Evolutionary conservation across 305 asterid species (phyloP).

Genomic region (Fraxinus sp.): DNA sequence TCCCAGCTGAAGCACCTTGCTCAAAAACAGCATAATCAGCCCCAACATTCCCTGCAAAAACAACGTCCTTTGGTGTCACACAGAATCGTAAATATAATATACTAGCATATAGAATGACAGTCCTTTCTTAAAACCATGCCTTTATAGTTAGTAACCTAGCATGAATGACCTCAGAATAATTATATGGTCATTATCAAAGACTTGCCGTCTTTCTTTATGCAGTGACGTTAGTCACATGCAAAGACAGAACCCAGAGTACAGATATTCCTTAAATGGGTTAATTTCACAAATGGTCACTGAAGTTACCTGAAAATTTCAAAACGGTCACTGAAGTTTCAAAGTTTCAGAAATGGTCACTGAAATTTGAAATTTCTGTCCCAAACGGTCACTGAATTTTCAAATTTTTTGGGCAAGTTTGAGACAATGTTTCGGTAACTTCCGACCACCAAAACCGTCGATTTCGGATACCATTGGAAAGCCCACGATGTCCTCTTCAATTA

Average conservation of each 20-base stretch:
- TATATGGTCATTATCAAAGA: neutral
- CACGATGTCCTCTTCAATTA: too few relatives aligned
- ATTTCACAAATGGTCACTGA: too few relatives aligned
- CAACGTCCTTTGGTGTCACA: neutral
- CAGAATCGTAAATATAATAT: neutral
- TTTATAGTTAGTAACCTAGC: neutral
- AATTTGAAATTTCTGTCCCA: too few relatives aligned
- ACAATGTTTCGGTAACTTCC: too few relatives aligned
- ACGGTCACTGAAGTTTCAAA: too few relatives aligned
- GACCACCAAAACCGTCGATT: too few relatives aligned
- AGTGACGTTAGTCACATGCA: neutral
- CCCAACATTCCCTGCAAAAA: conserved; percentile 78
- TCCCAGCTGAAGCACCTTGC: conserved; percentile 99
- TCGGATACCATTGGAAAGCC: too few relatives aligned
- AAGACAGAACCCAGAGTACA: neutral
- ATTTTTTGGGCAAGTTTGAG: too few relatives aligned
- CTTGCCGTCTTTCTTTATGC: neutral
- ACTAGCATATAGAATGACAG: neutral
- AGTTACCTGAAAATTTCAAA: too few relatives aligned
- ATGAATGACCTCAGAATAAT: neutral
- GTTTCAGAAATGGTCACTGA: too few relatives aligned
- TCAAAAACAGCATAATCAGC: conserved; percentile 96
- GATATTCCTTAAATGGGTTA: neutral
- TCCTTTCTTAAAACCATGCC: neutral
- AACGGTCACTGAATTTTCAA: too few relatives aligned